Conservation (phyloP, 73 alveolate species). For the Symbiodinium natans region DNA sequence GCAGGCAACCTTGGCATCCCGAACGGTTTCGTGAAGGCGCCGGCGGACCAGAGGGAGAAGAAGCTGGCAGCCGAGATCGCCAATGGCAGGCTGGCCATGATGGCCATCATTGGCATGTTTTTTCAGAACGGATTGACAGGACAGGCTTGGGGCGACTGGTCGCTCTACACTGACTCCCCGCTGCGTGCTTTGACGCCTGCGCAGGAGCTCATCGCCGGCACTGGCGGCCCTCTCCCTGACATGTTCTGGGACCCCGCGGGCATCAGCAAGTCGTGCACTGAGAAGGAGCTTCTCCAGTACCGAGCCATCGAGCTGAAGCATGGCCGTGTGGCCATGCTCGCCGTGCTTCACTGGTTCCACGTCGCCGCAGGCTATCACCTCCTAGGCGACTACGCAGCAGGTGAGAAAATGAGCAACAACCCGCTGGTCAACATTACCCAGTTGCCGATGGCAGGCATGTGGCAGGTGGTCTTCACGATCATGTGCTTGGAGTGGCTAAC, state of each 20-base stretch:
- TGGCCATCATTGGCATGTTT: constrained; percentile 42
- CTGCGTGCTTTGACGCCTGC: background rate
- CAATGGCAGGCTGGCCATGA: constrained; percentile 51
- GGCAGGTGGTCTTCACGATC: constrained; percentile 79
- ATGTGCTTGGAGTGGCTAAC: constrained; percentile 83
- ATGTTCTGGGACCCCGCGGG: constrained; percentile 62
- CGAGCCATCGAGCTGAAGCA: constrained; percentile 14
- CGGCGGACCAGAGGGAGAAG: constrained; percentile 34
- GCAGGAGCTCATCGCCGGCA: constrained; percentile 71
- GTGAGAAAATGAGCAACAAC: background rate
- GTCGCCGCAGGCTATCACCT: constrained; percentile 77
- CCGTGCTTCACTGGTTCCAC: constrained; percentile 40
- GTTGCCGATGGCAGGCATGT: constrained; percentile 78
- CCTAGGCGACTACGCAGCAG: constrained; percentile 58
- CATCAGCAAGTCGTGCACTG: background rate
- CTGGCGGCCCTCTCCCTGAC: constrained; percentile 54
- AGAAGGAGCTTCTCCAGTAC: background rate
- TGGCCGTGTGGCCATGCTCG: background rate
- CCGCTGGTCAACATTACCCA: constrained; percentile 24
- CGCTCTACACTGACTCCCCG: background rate
- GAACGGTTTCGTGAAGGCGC: constrained; percentile 26
- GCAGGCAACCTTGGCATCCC: constrained; percentile 39
- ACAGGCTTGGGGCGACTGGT: constrained; percentile 54
- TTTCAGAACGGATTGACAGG: constrained; percentile 28
- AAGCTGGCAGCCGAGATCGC: constrained; percentile 41